Base-by-base conservation (phyloP, 306 rosid genomes). In the Gastrolobium villosum region DNA sequence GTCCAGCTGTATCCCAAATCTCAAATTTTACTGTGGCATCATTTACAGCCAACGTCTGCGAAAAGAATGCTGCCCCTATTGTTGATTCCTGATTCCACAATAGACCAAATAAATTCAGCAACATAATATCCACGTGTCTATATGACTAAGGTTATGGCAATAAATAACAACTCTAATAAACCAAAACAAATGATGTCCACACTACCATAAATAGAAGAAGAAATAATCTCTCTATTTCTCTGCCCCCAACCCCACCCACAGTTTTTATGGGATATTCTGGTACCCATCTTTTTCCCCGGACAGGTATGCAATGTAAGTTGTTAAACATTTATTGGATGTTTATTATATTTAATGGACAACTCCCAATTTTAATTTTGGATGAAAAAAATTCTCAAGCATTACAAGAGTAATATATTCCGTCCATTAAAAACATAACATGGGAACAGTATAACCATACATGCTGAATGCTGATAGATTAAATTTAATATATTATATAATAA, bases 1-100 rank as follows among this genome's bases (percentile, higher is more conserved):
- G 91, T 53, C 91, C 91, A 0, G 91, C 91, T 0, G 91, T 88
- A 57, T 88, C 91, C 91, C 91, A 88, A 60, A 88, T 88, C 84
- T 88, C 91, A 75, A 88, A 88, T 72, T 88, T 88, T 32, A 88
- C 89, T 0, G 86, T 88, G 9, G 89, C 89, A 61, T 85, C 91
- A 62, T 88, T 85, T 39, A 85, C 91, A 2, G 91, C 91, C 81
- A 88, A 75, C 5, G 91, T 88, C 82, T 88, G 91, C 0, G 91
- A 88, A 82, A 88, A 88, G 84, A 88, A 88, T 0, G 91, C 91
- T 3, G 91, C 91, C 13, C 91, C 91, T 70, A 88, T 85, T 6
- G 91, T 88, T 78, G 91, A 88, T 83, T 88, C 91, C 91, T 88
- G 78, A 15, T 26, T 63, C 50, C 70, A 76, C 59, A 79, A 54